These are phyloP conservation scores for Venturia carpophila DNA, from an alignment of 2,329 filamentous ascomycete genomes.

Conservation along the genomic window DNA sequence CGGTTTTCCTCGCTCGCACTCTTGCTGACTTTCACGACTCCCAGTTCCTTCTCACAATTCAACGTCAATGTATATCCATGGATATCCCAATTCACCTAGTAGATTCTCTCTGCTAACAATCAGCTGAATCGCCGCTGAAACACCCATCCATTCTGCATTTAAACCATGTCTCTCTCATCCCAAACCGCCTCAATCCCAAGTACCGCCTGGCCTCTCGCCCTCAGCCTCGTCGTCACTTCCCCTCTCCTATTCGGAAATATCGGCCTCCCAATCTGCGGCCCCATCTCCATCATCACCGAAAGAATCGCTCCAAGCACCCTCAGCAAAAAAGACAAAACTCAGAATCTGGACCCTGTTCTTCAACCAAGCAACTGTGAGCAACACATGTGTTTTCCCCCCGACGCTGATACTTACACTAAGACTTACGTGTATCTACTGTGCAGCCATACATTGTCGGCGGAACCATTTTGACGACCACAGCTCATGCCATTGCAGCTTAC, in stretches of 20 bases:
- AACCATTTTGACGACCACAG: neutral
- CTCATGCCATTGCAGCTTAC: neutral
- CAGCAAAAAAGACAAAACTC: slow-evolving; percentile 10
- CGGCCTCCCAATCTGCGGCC: slow-evolving; percentile 3
- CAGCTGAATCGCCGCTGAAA: no score
- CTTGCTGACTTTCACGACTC: neutral
- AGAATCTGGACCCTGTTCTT: slow-evolving; percentile 3
- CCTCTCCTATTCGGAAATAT: slow-evolving; percentile 8
- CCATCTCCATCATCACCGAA: slow-evolving; percentile 11
- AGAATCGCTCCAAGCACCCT: neutral
- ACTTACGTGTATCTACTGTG: no score
- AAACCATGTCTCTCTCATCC: neutral
- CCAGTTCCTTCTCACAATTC: neutral
- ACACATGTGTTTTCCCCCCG: no score
- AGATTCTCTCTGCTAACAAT: no score
- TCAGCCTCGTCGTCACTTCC: neutral
- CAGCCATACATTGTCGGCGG: neutral
- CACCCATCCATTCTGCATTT: neutral
- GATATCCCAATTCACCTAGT: neutral
- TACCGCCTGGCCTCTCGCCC: neutral
- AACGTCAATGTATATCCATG: neutral
- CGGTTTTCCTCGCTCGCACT: neutral
- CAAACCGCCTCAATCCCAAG: neutral
- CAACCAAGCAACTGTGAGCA: neutral
- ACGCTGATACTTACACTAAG: no score